Conservation (phyloP, 140 eudicot species). For the Bidens hawaiensis region DNA sequence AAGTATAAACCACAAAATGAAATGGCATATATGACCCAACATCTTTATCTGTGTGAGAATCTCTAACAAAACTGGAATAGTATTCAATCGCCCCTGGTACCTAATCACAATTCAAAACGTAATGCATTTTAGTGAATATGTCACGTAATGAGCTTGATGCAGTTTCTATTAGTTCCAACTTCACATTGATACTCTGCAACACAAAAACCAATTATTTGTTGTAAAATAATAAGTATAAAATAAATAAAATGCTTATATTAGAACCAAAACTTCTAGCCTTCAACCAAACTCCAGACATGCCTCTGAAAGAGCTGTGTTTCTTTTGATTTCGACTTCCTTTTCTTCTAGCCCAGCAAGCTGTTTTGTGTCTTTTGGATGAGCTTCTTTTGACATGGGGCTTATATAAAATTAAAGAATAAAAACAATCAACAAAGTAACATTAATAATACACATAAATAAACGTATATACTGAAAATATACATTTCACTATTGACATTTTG, state of each 20-base stretch:
- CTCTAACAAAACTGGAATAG: conserved; percentile 71
- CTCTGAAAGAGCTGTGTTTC: conserved; percentile 89
- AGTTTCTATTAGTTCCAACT: conserved; percentile 72
- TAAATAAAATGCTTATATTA: neutral
- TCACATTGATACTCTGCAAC: conserved; percentile 75
- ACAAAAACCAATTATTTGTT: conserved; percentile 7
- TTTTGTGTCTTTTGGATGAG: conserved; percentile 83
- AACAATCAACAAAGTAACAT: conserved; percentile 5
- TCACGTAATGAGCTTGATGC: conserved; percentile 70
- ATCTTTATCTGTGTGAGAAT: conserved; percentile 79
- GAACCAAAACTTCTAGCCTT: conserved; percentile 44
- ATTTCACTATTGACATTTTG: conserved; percentile 97
- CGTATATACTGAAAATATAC: no score
- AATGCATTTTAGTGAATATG: conserved; percentile 61
- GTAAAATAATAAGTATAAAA: neutral
- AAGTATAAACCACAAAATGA: no score
- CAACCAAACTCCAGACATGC: conserved; percentile 95
- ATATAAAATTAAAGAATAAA: neutral
- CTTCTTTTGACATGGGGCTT: conserved; percentile 85
- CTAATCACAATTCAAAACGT: conserved; percentile 65
- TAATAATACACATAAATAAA: neutral
- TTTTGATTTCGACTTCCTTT: conserved; percentile 85
- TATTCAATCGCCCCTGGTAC: conserved; percentile 66
- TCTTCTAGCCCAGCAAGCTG: conserved; percentile 88
- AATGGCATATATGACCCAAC: conserved; percentile 36